Conservation (phyloP, 768 basidiomycete genomes). For the Tulasnella sp. region DNA sequence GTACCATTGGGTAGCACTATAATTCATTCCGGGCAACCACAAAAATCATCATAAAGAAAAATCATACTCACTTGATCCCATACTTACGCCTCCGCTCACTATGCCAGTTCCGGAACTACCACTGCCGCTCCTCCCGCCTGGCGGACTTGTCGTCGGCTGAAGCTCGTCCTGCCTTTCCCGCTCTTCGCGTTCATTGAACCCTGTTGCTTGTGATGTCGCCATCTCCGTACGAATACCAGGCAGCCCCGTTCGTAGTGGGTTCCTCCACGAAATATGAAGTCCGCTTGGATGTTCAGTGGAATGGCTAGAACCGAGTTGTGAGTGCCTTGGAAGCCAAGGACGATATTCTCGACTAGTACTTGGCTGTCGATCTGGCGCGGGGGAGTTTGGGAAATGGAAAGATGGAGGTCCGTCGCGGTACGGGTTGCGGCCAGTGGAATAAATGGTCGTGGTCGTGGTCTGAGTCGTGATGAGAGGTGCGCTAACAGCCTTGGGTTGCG, state of each 20-base stretch:
- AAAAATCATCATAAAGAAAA: neutral
- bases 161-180: neutral
- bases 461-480: too few species aligned
- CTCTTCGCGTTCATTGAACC: neutral
- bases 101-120: neutral
- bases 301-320: too few species aligned
- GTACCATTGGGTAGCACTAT: neutral
- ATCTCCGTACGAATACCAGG: constrained; percentile 7
- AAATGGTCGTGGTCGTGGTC: too few species aligned
- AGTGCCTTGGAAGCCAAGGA: too few species aligned
- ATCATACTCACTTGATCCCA: neutral
- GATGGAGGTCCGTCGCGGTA: too few species aligned
- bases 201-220: neutral
- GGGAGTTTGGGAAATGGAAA: too few species aligned
- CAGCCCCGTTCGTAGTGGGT: neutral
- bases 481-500: too few species aligned
- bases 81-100: constrained; percentile 1
- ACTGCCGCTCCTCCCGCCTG: neutral
- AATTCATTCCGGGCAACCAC: neutral
- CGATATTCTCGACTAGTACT: too few species aligned
- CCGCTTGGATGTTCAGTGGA: too few species aligned
- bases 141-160: neutral
- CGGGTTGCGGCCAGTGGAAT: too few species aligned
- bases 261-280: constrained; percentile 1
- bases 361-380: too few species aligned